Evolutionary conservation across 768 basidiomycete genomes (phyloP), one percentile per base, ranked within the genome.

Genomic region (Lyophyllum shimeji): DNA sequence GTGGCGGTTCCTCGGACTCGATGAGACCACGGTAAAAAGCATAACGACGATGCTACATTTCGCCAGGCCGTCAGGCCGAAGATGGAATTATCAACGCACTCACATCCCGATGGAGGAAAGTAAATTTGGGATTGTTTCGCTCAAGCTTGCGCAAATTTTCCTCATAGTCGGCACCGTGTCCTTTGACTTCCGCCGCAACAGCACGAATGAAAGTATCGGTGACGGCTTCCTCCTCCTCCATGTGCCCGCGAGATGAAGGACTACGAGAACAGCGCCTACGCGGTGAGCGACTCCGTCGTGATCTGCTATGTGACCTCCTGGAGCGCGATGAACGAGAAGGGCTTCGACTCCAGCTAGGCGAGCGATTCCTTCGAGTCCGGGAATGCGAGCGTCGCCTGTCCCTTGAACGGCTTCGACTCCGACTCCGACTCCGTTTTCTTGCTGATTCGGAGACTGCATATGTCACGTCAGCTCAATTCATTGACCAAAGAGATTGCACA

Each of bases 121-220:
- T 76, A 67, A 89, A 98, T 69, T 90, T 93, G 1, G 88, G 78
- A 67, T 96, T 96, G 52, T 81, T 78, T 56, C 77, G 83, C 71
- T 98, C 95, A 52, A 87, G 81, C 52, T 88, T 87, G 61, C 79
- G 79, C 55, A 98, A 74, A 27, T 78, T 82, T 46, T 84, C 80
- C 65, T 93, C 93, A 62, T 91, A 96, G 50, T 84, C 82, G 4
- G 74, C 67, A 29, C 88, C 95, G 67, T 94, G 90, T 0, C 89
- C 87, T 64, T 85, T 86, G 11, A 97, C 86, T 69, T 93, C 89
- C 2, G 82, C 82, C 18, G 94, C 93, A 4, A 97, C 93, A 13
- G 89, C 90, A 45, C 85, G 81, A 56, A 99, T 87, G 63, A 98
- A 96, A 12, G 82, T 82, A 53, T 94, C 90, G 5, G 90, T 90